phyloP scores from a whole-genome alignment of 306 rosid species.

The Pterocarpus santalinus region DNA sequence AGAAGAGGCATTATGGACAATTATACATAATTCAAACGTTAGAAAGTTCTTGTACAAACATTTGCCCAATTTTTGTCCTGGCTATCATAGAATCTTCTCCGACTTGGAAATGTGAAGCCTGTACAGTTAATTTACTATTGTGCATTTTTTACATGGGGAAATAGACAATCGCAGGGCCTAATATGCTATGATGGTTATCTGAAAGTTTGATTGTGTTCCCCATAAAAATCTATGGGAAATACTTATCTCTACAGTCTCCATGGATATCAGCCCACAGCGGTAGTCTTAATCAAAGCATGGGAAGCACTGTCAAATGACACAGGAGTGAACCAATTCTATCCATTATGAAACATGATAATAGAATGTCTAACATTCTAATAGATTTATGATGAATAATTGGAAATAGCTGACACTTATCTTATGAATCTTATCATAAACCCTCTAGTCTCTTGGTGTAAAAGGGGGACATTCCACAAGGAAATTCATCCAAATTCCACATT shows the following conservation, averaged over 20 bases:
- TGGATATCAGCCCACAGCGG: slow-evolving; percentile 6
- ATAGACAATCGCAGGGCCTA: slow-evolving; percentile 15
- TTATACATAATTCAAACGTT: slow-evolving; percentile 7
- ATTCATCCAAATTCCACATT: slow-evolving; percentile 47
- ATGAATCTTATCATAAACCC: slow-evolving; percentile 49
- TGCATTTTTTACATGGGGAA: slow-evolving; percentile 37
- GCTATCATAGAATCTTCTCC: slow-evolving; percentile 22
- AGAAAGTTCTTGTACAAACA: slow-evolving; percentile 34
- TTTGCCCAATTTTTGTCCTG: slow-evolving; percentile 4
- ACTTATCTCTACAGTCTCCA: background rate
- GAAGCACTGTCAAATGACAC: slow-evolving; percentile 36
- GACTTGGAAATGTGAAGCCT: background rate
- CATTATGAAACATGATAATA: slow-evolving; percentile 42
- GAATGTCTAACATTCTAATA: slow-evolving; percentile 34
- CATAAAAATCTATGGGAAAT: slow-evolving; percentile 33
- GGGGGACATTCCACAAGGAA: slow-evolving; percentile 48
- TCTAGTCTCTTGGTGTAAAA: slow-evolving; percentile 41
- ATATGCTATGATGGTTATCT: slow-evolving; percentile 39
- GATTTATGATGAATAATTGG: background rate
- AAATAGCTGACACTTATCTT: slow-evolving; percentile 37
- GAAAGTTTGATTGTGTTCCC: slow-evolving; percentile 41
- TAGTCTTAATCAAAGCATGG: slow-evolving; percentile 43
- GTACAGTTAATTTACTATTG: slow-evolving; percentile 35
- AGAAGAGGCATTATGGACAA: slow-evolving; percentile 30
- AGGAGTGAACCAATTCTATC: slow-evolving; percentile 28